phyloP scores from a whole-genome alignment of 306 rosid genomes.

The Cicer bijugum region DNA sequence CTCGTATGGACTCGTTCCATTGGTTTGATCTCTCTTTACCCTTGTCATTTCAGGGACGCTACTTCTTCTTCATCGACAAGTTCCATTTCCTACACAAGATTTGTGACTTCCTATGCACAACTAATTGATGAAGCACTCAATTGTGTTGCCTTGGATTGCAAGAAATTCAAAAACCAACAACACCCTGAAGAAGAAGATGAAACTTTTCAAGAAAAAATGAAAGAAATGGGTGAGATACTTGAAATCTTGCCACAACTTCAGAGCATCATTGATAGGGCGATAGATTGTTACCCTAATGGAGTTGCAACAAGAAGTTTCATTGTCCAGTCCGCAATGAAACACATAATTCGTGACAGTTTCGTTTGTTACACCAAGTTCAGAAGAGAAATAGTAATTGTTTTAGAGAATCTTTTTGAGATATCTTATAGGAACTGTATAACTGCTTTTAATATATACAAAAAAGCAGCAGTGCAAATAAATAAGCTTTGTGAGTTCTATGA shows the following conservation, averaged over 20 bases:
- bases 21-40: conserved; percentile 64
- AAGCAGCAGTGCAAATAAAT: conserved; percentile 62
- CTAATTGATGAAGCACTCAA: conserved; percentile 64
- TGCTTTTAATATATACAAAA: conserved; percentile 68
- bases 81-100: conserved; percentile 50
- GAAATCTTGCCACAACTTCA: conserved; percentile 72
- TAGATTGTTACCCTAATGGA: conserved; percentile 65
- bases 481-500: conserved; percentile 64
- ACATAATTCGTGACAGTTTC: conserved; percentile 66
- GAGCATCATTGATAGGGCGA: conserved; percentile 62
- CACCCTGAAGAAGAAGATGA: not conserved
- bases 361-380: conserved; percentile 52
- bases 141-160: conserved; percentile 47
- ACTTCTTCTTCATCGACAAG: conserved; percentile 35
- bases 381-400: conserved; percentile 50
- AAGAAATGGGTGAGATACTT: conserved; percentile 53
- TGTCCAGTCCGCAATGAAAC: conserved; percentile 61
- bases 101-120: conserved; percentile 63
- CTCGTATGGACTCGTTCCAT: conserved; percentile 61
- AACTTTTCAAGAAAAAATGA: conserved; percentile 52
- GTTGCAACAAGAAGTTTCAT: conserved; percentile 48
- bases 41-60: conserved; percentile 60
- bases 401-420: conserved; percentile 68
- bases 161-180: not conserved
- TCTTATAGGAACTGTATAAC: conserved; percentile 58